These are phyloP conservation scores for Xylariaceae sp. DNA, from an alignment of 2,329 filamentous ascomycete species.

Conservation along the genomic window DNA sequence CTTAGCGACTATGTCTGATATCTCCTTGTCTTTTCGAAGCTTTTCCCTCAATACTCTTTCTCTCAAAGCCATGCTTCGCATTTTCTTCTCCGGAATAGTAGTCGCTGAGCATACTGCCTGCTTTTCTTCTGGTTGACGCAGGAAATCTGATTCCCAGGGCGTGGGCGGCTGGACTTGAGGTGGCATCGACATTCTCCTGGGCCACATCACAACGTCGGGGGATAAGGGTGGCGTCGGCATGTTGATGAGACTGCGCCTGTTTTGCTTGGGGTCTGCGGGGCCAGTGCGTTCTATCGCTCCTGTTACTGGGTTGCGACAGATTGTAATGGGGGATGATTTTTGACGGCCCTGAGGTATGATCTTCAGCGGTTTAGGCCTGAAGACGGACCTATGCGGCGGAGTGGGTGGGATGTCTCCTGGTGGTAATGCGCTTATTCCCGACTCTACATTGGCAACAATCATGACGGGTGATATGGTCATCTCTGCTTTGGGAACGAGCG, in stretches of 20 bases:
- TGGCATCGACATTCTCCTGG: constrained; percentile 13
- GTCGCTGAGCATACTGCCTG: constrained; percentile 4
- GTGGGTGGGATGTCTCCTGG: constrained; percentile 2
- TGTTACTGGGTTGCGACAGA: constrained; percentile 19
- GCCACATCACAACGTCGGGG: constrained; percentile 4
- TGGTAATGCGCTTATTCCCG: constrained; percentile 3
- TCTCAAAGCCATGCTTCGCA: constrained; percentile 9
- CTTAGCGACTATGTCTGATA: constrained; percentile 16
- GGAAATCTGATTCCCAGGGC: constrained; percentile 2
- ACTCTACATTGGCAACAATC: constrained; percentile 17
- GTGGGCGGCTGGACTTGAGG: constrained; percentile 2
- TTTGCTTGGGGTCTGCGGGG: constrained; percentile 7
- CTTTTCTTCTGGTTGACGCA: constrained; percentile 7
- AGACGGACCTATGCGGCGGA: constrained; percentile 6
- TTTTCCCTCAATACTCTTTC: constrained; percentile 17
- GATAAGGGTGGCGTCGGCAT: constrained; percentile 16
- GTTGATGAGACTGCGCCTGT: constrained; percentile 17
- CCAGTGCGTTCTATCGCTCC: constrained; percentile 16
- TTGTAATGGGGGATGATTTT: constrained; percentile 17
- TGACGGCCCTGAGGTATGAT: constrained; percentile 16
- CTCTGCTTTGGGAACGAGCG: constrained; percentile 9
- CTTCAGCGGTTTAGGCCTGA: constrained; percentile 15
- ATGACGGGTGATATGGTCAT: constrained; percentile 22
- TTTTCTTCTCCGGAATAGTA: constrained; percentile 1
- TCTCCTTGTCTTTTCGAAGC: constrained; percentile 17